These are phyloP conservation scores for Boletus patriciae DNA, from an alignment of 768 basidiomycete species.

Conservation along the genomic window DNA sequence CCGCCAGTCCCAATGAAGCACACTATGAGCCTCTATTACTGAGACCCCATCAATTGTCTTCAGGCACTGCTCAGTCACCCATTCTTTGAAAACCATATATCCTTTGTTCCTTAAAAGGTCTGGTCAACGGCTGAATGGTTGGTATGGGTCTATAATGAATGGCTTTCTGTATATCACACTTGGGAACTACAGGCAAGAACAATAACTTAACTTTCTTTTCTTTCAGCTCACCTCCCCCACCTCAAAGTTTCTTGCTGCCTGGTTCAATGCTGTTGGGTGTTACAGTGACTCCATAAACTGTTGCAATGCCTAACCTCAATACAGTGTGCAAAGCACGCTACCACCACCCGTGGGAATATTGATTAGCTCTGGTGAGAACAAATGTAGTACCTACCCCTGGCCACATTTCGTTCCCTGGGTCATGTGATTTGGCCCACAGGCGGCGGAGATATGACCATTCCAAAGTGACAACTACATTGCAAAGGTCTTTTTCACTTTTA, in stretches of 20 bases:
- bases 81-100: neutral
- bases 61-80: constrained; percentile 1
- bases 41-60: neutral
- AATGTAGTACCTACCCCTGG: no score
- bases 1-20: neutral
- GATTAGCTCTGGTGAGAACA: no score
- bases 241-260: neutral
- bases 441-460: no score
- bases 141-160: neutral
- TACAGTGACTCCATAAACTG: no score
- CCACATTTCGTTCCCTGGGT: no score
- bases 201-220: no score
- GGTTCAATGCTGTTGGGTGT: neutral
- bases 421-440: no score
- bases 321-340: no score
- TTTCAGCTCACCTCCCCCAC: neutral
- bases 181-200: neutral
- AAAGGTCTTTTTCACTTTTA: no score
- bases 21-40: neutral
- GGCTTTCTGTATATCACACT: neutral
- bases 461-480: no score
- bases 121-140: neutral
- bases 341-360: no score
- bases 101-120: neutral
- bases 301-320: no score